Base-by-base conservation (phyloP, 495 filamentous ascomycete species). In the Corynascus novoguineensis region DNA sequence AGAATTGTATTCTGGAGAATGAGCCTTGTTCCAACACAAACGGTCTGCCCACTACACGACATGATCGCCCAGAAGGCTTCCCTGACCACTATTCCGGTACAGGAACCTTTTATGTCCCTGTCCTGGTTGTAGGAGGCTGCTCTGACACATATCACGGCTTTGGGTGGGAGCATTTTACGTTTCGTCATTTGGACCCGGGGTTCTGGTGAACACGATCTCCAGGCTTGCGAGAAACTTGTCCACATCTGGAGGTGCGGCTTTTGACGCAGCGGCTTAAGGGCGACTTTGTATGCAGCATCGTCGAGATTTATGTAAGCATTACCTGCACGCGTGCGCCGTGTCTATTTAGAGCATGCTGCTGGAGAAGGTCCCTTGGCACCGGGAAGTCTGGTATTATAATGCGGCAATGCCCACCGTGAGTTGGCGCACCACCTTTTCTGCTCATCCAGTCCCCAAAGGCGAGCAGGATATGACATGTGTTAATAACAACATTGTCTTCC, bases 261-360 rank as follows among this genome's bases (percentile, higher is more conserved):
- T 12, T 15, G 28, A 19, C 6, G n/a, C n/a, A n/a, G n/a, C n/a
- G n/a, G n/a, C n/a, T n/a, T n/a, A n/a, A n/a, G n/a, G n/a, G n/a
- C n/a, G n/a, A n/a, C n/a, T n/a, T n/a, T n/a, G n/a, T n/a, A n/a
- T n/a, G 44, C 50, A 66, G 63, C 24, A 40, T 60, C 1, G 49
- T 54, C 25, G 64, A 68, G 25, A 51, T 38, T 7, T 64, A 64
- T 37, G 54, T 64, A n/a, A 57, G 63, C 47, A 66, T 66, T 19
- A 29, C 58, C 3, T 66, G 64, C 21, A 64, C 61, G 0, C 66
- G 64, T 32, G 24, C 63, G 22, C 64, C 64, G 3, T 64, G 58
- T n/a, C 53, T 68, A 17, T 32, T n/a, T n/a, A n/a, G n/a, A n/a
- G n/a, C n/a, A n/a, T n/a, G n/a, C n/a, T n/a, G n/a, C n/a, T n/a